Conservation (phyloP, 306 rosid genomes). For the Hylodesmum podocarpum region DNA sequence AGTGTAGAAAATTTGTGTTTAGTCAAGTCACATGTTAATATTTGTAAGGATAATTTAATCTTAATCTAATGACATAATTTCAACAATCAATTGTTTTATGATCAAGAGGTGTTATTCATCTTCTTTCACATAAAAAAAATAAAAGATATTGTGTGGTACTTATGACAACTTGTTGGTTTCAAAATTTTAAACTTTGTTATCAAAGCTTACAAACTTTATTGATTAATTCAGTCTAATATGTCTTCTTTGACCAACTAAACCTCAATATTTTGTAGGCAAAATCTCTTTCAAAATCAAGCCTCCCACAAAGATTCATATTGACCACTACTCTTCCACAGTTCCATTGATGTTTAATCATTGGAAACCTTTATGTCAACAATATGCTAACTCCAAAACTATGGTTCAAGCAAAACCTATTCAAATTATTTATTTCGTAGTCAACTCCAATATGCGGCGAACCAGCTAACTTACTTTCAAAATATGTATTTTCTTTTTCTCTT, state of each 20-base stretch:
- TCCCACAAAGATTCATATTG: too few relatives aligned
- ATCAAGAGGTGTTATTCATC: background rate
- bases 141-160: background rate
- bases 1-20: background rate
- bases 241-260: too few relatives aligned
- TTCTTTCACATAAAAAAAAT: background rate
- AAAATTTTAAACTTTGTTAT: background rate
- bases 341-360: too few relatives aligned
- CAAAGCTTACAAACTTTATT: too few relatives aligned
- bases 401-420: background rate
- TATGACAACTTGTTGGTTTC: background rate
- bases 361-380: background rate
- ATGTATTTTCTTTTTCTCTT: too few relatives aligned
- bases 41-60: background rate
- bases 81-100: background rate
- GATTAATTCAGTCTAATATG: too few relatives aligned
- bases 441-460: too few relatives aligned
- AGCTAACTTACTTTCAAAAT: too few relatives aligned
- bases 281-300: too few relatives aligned
- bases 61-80: background rate
- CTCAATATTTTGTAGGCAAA: too few relatives aligned
- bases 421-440: too few relatives aligned
- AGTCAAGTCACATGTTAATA: background rate
- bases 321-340: too few relatives aligned
- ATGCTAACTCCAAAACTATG: background rate